Evolutionary conservation across 176 grass and related monocot species (phyloP), one percentile per base, ranked within the genome.

Genomic region (Tillandsia fasciculata): DNA sequence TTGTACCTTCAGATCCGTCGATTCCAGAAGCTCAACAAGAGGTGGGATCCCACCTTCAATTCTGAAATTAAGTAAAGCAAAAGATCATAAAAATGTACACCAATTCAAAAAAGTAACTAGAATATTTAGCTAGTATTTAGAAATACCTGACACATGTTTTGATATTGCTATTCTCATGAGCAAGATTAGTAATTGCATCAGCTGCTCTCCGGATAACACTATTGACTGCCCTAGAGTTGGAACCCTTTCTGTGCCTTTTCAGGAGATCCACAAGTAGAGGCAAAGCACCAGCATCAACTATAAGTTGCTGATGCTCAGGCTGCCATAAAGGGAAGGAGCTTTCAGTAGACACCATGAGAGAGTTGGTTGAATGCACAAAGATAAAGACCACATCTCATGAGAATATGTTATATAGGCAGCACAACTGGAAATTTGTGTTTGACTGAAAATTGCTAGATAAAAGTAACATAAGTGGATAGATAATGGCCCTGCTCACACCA

Each of bases 121-220:
- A 69, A 33, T 0, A 65, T 4, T 24, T 76, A 42, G 18, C 12
- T 56, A 64, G 50, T 48, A 23, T 70, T 53, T 26, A 77, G 72
- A 20, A 81, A 73, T 67, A 99, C 95, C 95, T 94, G 85, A 94
- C 83, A 50, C 80, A 85, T 70, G 84, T 99, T 88, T 99, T 99
- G 77, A 99, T 99, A 70, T 88, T 87, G 78, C 95, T 94, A 83
- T 99, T 99, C 77, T 99, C 95, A 91, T 99, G 95, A 91, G 95
- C 95, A 29, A 99, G 90, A 84, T 99, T 99, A 11, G 95, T 99
- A 75, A 99, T 90, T 79, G 95, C 95, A 90, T 99, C 95, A 68
- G 95, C 90, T 79, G 95, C 95, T 90, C 95, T 87, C 73, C 91
- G 84, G 77, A 99, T 86, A 29, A 99, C 90, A 61, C 95, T 86